Evolutionary conservation across 306 rosid species (phyloP).

Genomic region (Hylodesmum podocarpum): DNA sequence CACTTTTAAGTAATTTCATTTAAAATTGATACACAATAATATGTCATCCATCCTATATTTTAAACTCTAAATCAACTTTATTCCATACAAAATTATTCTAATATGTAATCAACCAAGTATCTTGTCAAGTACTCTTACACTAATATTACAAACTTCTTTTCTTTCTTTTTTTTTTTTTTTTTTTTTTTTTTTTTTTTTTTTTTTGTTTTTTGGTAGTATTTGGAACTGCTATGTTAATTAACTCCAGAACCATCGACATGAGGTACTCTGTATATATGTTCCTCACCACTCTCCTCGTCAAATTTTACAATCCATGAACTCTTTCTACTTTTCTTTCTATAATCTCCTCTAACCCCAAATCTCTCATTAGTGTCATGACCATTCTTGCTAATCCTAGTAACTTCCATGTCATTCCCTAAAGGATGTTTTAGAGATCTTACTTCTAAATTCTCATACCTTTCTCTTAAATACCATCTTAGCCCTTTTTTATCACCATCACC

Average conservation of each 20-base stretch:
- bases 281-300: constrained; percentile 74
- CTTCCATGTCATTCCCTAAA: constrained; percentile 60
- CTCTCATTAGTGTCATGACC: constrained; percentile 15
- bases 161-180: neutral
- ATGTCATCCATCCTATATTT: no score
- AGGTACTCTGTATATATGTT: constrained; percentile 60
- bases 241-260: constrained; percentile 16
- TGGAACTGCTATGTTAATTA: neutral
- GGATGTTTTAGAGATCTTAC: constrained; percentile 59
- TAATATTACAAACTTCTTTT: no score
- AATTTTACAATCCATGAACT: constrained; percentile 59
- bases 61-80: no score
- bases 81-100: no score
- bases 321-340: constrained; percentile 29
- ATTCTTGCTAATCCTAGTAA: constrained; percentile 45
- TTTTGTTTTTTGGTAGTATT: neutral
- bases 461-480: constrained; percentile 34
- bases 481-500: constrained; percentile 39
- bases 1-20: no score
- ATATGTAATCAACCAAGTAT: no score
- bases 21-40: no score
- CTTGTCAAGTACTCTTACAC: neutral
- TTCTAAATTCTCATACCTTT: constrained; percentile 38
- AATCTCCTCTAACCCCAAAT: neutral
- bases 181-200: neutral